phyloP scores from a whole-genome alignment of 2,329 filamentous ascomycete genomes.

The Coniochaeta sp. region DNA sequence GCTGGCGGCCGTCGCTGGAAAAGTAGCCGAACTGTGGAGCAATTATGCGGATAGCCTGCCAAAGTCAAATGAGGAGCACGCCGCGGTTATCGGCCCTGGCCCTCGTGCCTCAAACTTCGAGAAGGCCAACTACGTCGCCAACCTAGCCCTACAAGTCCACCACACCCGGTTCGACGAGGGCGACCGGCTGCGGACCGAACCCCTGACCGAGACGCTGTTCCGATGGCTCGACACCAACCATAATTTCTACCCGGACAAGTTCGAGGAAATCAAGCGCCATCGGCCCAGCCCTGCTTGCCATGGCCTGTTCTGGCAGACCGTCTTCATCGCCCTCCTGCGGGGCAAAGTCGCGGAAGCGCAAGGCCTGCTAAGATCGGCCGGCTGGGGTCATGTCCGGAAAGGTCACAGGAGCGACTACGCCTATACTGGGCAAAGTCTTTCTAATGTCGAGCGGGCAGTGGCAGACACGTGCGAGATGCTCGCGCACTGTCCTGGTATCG shows the following conservation, averaged over 20 bases:
- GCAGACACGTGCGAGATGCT: constrained; percentile 63
- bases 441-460: constrained; percentile 68
- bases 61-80: constrained; percentile 43
- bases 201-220: constrained; percentile 71
- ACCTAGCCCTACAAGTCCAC: constrained; percentile 70
- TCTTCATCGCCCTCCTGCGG: constrained; percentile 68
- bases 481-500: constrained; percentile 62
- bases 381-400: constrained; percentile 70
- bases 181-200: constrained; percentile 24
- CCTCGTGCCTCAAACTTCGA: constrained; percentile 55
- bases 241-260: constrained; percentile 61
- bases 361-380: constrained; percentile 63
- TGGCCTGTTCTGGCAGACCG: constrained; percentile 73
- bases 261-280: constrained; percentile 55
- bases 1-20: constrained; percentile 44
- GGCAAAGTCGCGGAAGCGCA: constrained; percentile 64
- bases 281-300: constrained; percentile 71
- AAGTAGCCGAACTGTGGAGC: constrained; percentile 49
- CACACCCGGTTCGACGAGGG: constrained; percentile 49
- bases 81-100: constrained; percentile 58
- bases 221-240: constrained; percentile 77
- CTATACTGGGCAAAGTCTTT: constrained; percentile 69
- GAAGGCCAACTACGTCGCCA: constrained; percentile 74
- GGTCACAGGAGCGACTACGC: constrained; percentile 57
- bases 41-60: constrained; percentile 42